Conservation (phyloP, 2,329 filamentous ascomycete species). For the Colletotrichum noveboracense region DNA sequence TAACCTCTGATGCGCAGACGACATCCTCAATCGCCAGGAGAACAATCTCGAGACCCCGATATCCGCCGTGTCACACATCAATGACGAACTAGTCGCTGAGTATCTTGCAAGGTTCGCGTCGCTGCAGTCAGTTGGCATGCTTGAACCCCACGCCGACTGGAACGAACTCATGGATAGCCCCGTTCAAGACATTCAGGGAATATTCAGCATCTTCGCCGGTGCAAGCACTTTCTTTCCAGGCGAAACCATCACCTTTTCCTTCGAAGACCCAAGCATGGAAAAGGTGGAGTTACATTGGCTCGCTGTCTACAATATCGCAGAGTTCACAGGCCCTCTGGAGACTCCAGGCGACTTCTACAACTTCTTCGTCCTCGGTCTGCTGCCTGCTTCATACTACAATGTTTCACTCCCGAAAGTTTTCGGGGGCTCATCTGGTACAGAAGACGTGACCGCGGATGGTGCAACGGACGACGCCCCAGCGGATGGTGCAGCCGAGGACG, state of each 20-base stretch:
- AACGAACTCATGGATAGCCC: constrained; percentile 5
- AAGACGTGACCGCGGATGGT: too few relatives aligned
- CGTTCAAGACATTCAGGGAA: not conserved
- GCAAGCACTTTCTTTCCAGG: not conserved
- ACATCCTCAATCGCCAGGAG: not conserved
- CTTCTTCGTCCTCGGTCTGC: not conserved
- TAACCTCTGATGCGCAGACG: not conserved
- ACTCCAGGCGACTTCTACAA: constrained; percentile 10
- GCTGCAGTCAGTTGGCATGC: constrained; percentile 1
- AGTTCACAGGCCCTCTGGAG: not conserved
- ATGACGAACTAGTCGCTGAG: not conserved
- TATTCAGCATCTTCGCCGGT: not conserved
- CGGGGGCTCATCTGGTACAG: not conserved
- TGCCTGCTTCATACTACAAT: not conserved
- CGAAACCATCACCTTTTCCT: not conserved
- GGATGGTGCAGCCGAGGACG: not conserved
- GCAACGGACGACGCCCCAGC: not conserved
- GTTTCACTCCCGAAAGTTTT: not conserved
- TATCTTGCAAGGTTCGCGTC: not conserved
- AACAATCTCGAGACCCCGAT: not conserved
- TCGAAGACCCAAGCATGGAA: not conserved
- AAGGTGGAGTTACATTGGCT: not conserved
- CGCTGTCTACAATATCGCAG: constrained; percentile 1
- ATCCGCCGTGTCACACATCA: constrained; percentile 2
- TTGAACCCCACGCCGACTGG: constrained; percentile 13